Base-by-base conservation (phyloP, 2,329 filamentous ascomycete species). In the Alternaria panax region DNA sequence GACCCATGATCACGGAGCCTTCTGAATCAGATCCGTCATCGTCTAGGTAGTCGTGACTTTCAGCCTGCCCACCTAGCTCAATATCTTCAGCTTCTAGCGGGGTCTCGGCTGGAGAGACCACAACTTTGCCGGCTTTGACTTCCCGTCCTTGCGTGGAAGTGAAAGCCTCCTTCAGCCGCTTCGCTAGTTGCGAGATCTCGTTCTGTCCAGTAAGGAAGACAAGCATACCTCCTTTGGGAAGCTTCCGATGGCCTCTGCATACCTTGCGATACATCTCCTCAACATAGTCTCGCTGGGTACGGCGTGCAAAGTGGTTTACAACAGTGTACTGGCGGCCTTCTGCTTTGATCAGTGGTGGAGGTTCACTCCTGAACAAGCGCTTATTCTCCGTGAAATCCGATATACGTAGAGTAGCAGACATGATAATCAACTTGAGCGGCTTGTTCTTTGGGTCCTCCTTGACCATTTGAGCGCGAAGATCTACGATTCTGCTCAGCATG, bases 141-240 rank as follows among this genome's bases (percentile, higher is more conserved):
- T 74, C 72, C 3, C 76, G 74, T 22, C 75, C 82, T 45, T 84
- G 84, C 24, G 80, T 82, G 20, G 79, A 80, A 43, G 72, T 86
- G 82, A 84, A 92, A 82, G 87, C 84, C 50, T 90, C 83, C 72
- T 90, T 92, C 25, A 99, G 80, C 36, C 86, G 87, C 76, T 93
- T 95, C 64, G 89, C 90, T n/a, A 99, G 83, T 47, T 91, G 86
- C 41, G 87, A 84, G 60, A 99, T 99, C 75, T 99, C 96, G 65
- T 92, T 92, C 67, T 97, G 92, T 0, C 95, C 93, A 0, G 95
- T 99, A 53, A 99, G 80, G 72, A 99, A 99, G 0, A 98, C 92
- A 22, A 99, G 85, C 74, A 99, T 95, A 8, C 91, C 92, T 9
- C 95, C 95, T 0, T 91, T 88, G 2, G 95, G 95, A 7, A 99